These are phyloP conservation scores for Blastocystis sp. DNA, from an alignment of 352 stramenopile species.

Conservation along the genomic window DNA sequence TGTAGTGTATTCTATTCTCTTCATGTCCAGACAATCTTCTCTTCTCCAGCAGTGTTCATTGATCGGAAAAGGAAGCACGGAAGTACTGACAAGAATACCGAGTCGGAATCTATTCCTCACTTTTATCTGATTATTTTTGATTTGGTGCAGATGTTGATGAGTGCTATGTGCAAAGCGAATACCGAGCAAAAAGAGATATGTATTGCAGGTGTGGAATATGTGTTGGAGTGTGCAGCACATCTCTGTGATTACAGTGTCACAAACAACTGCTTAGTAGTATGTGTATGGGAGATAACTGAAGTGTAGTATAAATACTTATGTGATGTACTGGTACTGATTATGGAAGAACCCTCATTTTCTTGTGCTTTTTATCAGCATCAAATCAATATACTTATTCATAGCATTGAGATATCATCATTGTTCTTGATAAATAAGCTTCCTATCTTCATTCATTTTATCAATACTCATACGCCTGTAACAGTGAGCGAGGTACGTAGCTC, in stretches of 20 bases:
- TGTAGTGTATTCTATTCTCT: background rate
- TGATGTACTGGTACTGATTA: background rate
- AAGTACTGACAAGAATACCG: background rate
- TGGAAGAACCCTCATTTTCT: background rate
- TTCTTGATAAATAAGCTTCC: conserved; percentile 15
- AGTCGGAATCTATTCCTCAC: background rate
- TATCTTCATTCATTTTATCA: background rate
- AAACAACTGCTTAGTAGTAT: background rate
- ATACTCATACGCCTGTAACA: background rate
- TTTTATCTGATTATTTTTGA: conserved; percentile 21
- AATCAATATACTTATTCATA: background rate
- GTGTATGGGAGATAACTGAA: background rate
- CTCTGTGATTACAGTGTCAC: background rate
- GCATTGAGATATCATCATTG: background rate
- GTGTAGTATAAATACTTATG: background rate
- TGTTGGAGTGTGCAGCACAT: background rate
- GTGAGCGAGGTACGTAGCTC: background rate
- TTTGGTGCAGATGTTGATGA: background rate
- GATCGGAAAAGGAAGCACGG: background rate
- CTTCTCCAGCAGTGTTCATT: background rate
- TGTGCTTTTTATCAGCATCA: background rate
- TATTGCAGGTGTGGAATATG: background rate
- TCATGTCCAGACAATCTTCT: background rate
- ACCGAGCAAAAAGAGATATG: background rate
- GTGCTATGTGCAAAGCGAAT: background rate